These are phyloP conservation scores for Phytopythium delawarense DNA, from an alignment of 352 stramenopile genomes.

Conservation along the genomic window DNA sequence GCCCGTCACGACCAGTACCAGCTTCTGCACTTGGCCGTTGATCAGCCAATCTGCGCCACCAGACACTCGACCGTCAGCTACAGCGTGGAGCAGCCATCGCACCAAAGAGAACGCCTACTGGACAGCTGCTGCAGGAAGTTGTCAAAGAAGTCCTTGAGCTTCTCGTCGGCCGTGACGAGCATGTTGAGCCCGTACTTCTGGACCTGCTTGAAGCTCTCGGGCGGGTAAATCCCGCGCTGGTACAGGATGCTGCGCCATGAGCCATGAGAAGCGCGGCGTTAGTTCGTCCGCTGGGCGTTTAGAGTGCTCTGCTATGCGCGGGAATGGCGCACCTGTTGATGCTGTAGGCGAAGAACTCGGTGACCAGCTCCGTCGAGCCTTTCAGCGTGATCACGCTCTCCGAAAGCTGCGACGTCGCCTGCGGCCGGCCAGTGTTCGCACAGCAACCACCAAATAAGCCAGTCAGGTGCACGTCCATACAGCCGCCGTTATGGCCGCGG, in stretches of 20 bases:
- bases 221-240: slow-evolving; percentile 97
- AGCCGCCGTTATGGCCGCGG: not conserved
- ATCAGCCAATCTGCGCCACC: slow-evolving; percentile 88
- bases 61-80: not conserved
- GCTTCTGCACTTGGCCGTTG: slow-evolving; percentile 94
- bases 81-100: not conserved
- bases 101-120: slow-evolving; percentile 32
- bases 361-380: slow-evolving; percentile 97
- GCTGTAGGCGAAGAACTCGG: slow-evolving; percentile 99
- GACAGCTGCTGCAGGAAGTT: slow-evolving; percentile 92
- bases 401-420: slow-evolving; percentile 66
- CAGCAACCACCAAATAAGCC: not conserved
- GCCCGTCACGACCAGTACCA: slow-evolving; percentile 98
- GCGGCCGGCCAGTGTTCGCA: not conserved
- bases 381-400: slow-evolving; percentile 98
- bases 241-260: slow-evolving; percentile 82
- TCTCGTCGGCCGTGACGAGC: slow-evolving; percentile 96
- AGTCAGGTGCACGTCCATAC: not conserved
- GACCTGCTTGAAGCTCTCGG: slow-evolving; percentile 97
- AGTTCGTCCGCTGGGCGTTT: not conserved
- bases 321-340: slow-evolving; percentile 91
- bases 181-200: slow-evolving; percentile 98
- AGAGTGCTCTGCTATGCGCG: not conserved
- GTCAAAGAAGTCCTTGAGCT: slow-evolving; percentile 93
- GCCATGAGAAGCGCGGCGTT: not conserved